Conservation (phyloP, 768 basidiomycete genomes). For the Boletus rubescentipes region DNA sequence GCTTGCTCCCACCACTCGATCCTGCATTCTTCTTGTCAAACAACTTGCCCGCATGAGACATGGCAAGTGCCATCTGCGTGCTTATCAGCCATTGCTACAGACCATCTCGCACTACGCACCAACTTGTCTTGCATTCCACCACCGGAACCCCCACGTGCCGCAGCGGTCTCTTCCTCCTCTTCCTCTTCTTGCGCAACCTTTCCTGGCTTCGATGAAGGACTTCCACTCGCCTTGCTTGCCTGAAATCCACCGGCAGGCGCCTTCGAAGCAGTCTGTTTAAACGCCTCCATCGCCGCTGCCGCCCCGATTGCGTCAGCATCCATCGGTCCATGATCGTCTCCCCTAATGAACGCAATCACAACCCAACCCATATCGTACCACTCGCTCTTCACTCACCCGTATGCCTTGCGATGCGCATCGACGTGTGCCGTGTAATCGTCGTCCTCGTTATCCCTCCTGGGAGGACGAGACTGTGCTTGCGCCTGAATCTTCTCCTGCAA, state of each 20-base stretch:
- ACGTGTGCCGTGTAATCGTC: conserved; percentile 19
- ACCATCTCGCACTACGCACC: conserved; percentile 14
- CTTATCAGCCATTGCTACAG: neutral
- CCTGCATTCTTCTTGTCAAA: conserved; percentile 34
- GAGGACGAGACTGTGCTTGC: conserved; percentile 7
- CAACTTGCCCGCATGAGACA: conserved; percentile 32
- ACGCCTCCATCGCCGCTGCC: conserved; percentile 32
- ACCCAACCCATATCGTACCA: neutral
- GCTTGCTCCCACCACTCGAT: conserved; percentile 6
- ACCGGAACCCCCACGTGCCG: conserved; percentile 1
- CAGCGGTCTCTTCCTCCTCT: conserved; percentile 9
- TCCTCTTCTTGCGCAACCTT: neutral
- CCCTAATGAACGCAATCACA: conserved; percentile 3
- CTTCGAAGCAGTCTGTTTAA: conserved; percentile 25
- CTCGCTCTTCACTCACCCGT: conserved; percentile 22
- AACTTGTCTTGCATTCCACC: conserved; percentile 32
- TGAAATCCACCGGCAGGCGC: conserved; percentile 21
- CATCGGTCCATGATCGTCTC: conserved; percentile 27
- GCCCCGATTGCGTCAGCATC: conserved; percentile 24
- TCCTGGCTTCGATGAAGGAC: conserved; percentile 1
- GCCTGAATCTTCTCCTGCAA: conserved; percentile 23
- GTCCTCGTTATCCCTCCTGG: conserved; percentile 2
- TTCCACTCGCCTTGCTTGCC: conserved; percentile 1
- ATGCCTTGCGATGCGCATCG: conserved; percentile 32
- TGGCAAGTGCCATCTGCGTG: conserved; percentile 28